A percentile compares a stretch with the other conserved stretches of the same genome.
These are phyloP conservation scores for Kodamaea plutei DNA, from an alignment of 1,139 yeast species.

Conservation along the genomic window DNA sequence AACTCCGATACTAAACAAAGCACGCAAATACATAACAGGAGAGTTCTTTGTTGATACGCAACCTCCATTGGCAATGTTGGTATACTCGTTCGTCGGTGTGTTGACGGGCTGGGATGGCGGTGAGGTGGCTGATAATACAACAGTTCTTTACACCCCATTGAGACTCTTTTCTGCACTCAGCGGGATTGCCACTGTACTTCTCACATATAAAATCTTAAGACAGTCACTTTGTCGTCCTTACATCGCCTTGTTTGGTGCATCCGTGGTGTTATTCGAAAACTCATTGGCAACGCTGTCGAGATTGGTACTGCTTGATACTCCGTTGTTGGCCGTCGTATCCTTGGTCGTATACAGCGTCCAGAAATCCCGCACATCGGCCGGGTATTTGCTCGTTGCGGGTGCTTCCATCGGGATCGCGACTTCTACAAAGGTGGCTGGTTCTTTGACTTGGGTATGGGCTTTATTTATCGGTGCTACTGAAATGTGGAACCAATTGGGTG, in stretches of 20 bases:
- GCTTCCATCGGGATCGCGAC: conserved; percentile 49
- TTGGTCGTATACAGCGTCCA: conserved; percentile 44
- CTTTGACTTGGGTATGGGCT: conserved; percentile 51
- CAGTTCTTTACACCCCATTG: too few species aligned
- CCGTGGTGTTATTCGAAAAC: conserved; percentile 50
- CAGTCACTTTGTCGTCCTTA: conserved; percentile 39
- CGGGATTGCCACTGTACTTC: conserved; percentile 44
- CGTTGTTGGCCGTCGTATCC: conserved; percentile 45
- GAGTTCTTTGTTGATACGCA: conserved; percentile 58
- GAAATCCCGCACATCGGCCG: conserved; percentile 42
- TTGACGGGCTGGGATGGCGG: conserved; percentile 44
- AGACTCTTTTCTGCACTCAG: conserved; percentile 29
- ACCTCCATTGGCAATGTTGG: conserved; percentile 57
- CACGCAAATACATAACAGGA: too few species aligned
- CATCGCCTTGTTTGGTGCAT: conserved; percentile 43
- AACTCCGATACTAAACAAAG: too few species aligned
- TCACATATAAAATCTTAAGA: conserved; percentile 49
- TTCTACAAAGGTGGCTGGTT: conserved; percentile 53
- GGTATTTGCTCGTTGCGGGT: conserved; percentile 39
- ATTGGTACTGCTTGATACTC: conserved; percentile 47
- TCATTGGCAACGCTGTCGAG: conserved; percentile 50
- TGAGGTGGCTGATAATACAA: too few species aligned
- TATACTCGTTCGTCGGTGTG: conserved; percentile 42
- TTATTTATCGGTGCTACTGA: conserved; percentile 35
- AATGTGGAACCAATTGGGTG: conserved; percentile 58